These are phyloP conservation scores for Paracorniculantispora psalliotae DNA, from an alignment of 2,329 filamentous ascomycete genomes.

Conservation along the genomic window DNA sequence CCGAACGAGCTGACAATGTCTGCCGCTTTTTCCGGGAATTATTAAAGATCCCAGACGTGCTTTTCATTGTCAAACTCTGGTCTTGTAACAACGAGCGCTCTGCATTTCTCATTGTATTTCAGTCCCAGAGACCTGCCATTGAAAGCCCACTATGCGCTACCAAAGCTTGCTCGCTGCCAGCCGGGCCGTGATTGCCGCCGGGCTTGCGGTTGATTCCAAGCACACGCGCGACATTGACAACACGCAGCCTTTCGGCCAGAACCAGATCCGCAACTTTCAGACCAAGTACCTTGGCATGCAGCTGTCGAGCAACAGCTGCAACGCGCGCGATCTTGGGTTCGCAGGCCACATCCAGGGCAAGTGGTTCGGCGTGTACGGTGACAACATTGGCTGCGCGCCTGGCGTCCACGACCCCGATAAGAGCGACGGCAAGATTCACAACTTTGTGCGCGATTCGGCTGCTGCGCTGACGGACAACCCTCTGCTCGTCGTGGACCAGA, in stretches of 20 bases:
- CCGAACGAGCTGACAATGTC: too few relatives aligned
- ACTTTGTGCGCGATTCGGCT: constrained; percentile 35
- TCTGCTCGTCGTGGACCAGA: constrained; percentile 31
- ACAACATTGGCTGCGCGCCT: constrained; percentile 31
- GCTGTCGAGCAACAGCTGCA: constrained; percentile 32
- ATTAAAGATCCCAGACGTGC: too few relatives aligned
- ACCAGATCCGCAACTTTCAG: constrained; percentile 26
- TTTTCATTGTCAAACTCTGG: too few relatives aligned
- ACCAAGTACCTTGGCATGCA: constrained; percentile 33
- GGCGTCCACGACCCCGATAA: constrained; percentile 27
- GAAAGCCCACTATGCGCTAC: too few relatives aligned
- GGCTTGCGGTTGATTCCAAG: too few relatives aligned
- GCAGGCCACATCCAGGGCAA: constrained; percentile 30
- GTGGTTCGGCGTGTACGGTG: constrained; percentile 36
- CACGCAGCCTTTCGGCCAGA: constrained; percentile 31
- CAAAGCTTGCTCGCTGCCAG: too few relatives aligned
- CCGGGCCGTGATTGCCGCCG: too few relatives aligned
- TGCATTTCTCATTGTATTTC: too few relatives aligned
- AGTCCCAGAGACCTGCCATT: too few relatives aligned
- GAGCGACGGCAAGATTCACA: constrained; percentile 31
- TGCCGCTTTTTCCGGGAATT: too few relatives aligned
- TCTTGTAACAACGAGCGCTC: too few relatives aligned
- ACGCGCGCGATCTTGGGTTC: constrained; percentile 34
- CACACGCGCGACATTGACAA: constrained; percentile 25
- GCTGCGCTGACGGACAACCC: constrained; percentile 31